Evolutionary conservation across 805 yeast genomes (phyloP).

Genomic region (Pichia sporocuriosa): DNA sequence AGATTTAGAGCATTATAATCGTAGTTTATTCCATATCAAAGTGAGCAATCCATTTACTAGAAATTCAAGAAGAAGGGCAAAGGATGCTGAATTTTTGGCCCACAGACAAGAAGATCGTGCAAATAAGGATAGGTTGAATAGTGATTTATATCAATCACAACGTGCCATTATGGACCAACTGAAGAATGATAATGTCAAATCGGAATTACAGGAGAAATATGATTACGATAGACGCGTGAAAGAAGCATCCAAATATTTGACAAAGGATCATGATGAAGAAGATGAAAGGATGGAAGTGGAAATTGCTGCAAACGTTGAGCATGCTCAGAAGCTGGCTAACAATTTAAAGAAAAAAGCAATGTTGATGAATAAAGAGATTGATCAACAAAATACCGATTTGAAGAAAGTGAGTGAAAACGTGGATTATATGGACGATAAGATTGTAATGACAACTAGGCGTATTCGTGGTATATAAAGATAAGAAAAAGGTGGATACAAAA

Average conservation of each 20-base stretch:
- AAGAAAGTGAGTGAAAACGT: constrained; percentile 76
- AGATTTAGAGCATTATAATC: constrained; percentile 70
- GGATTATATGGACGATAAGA: constrained; percentile 74
- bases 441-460: constrained; percentile 32
- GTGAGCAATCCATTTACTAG: constrained; percentile 86
- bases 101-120: constrained; percentile 32
- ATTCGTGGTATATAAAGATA: constrained; percentile 28
- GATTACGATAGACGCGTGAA: constrained; percentile 45
- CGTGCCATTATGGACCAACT: constrained; percentile 39
- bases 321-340: constrained; percentile 59
- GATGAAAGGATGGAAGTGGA: constrained; percentile 91
- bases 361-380: constrained; percentile 70
- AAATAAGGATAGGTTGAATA: constrained; percentile 24
- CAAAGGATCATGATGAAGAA: constrained; percentile 78
- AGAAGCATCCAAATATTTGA: constrained; percentile 65
- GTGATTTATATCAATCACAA: constrained; percentile 24
- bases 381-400: constrained; percentile 68
- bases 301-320: constrained; percentile 75
- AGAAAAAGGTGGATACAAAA: too few species aligned
- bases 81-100: constrained; percentile 61
- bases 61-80: constrained; percentile 63
- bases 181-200: constrained; percentile 28
- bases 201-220: constrained; percentile 36
- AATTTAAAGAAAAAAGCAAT: constrained; percentile 69
- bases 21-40: constrained; percentile 75